phyloP scores from a whole-genome alignment of 257 asterid genomes.

The Leonotis leonurus region DNA sequence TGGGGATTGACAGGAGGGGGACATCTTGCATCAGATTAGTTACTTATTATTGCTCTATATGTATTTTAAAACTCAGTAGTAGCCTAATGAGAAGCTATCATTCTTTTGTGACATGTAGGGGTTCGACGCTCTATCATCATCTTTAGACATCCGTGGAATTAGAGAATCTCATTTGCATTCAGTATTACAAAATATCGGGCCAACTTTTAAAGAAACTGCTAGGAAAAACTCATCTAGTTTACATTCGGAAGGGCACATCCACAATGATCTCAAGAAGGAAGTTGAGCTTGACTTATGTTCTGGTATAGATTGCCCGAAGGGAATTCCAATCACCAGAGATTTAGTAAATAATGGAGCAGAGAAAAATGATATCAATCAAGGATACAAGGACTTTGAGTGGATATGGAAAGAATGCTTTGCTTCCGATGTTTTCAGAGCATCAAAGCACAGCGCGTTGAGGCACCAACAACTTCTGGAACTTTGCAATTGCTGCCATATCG shows the following conservation, averaged over 20 bases:
- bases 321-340: too few species aligned
- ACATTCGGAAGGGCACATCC: constrained; percentile 9
- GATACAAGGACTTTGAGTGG: constrained; percentile 63
- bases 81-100: background rate
- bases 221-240: constrained; percentile 23
- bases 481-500: constrained; percentile 47
- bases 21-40: too few species aligned
- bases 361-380: constrained; percentile 27
- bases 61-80: background rate
- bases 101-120: constrained; percentile 36
- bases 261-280: constrained; percentile 23
- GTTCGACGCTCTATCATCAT: constrained; percentile 63
- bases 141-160: constrained; percentile 74
- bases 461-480: constrained; percentile 34
- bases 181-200: constrained; percentile 64
- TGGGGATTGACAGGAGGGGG: too few species aligned
- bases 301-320: constrained; percentile 20
- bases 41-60: too few species aligned
- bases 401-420: constrained; percentile 61
- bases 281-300: constrained; percentile 17
- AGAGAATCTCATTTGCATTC: constrained; percentile 79
- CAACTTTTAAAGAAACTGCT: constrained; percentile 47
- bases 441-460: constrained; percentile 38
- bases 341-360: constrained; percentile 29
- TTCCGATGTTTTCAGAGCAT: constrained; percentile 33